phyloP scores from a whole-genome alignment of 2,329 filamentous ascomycete species.

The Claviceps maximensis region DNA sequence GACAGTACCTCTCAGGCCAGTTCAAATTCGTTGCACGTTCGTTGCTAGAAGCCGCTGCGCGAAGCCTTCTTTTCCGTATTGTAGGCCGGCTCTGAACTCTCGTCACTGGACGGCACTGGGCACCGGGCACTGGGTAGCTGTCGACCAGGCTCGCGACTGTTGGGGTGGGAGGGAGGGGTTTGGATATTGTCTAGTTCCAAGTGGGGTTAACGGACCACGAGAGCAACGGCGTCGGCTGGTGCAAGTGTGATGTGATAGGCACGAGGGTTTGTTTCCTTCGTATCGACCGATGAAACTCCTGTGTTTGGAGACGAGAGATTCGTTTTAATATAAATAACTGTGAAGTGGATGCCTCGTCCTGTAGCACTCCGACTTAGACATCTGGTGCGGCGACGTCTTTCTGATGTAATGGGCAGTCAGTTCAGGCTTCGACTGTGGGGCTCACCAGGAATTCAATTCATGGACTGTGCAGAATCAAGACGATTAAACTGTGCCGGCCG shows the following conservation, averaged over 20 bases:
- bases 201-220: not conserved
- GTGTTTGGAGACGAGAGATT: not conserved
- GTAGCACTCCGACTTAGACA: not conserved
- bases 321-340: not conserved
- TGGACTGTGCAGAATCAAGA: not conserved
- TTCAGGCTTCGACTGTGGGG: not conserved
- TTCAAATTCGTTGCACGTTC: not conserved
- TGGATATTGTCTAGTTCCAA: not conserved
- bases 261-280: not conserved
- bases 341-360: not conserved
- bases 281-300: not conserved
- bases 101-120: not conserved
- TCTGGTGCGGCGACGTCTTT: not conserved
- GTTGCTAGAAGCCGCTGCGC: not conserved
- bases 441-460: not conserved
- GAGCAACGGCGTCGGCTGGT: not conserved
- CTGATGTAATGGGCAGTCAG: slow-evolving; percentile 1
- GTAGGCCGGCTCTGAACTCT: not conserved
- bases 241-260: not conserved
- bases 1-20: not conserved
- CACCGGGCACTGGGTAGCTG: too few species aligned
- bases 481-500: not conserved
- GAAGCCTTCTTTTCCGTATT: not conserved
- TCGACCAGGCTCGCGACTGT: not conserved
- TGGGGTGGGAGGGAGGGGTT: slow-evolving; percentile 1